Base-by-base conservation (phyloP, 768 basidiomycete genomes). In the Terana coerulea region DNA sequence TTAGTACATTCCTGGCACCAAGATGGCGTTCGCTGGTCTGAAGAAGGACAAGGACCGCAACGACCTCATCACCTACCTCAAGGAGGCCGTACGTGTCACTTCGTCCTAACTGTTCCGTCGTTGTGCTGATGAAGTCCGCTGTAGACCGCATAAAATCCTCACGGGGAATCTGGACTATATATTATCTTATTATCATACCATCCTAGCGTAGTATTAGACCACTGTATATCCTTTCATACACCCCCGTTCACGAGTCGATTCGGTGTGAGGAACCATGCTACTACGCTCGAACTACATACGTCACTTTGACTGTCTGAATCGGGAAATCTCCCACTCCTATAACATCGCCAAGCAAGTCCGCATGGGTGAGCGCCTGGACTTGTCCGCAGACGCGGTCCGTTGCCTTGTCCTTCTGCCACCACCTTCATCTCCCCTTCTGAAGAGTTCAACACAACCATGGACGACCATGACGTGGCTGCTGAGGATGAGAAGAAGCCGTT, bases 1-100 rank as follows among this genome's bases (percentile, higher is more conserved):
- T 5, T 53, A 91, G 88, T 94, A 93, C 75, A 95, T 95, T 59
- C 91, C 91, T 33, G 94, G 95, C 42, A 97, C 95, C 45, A 97
- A 95, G 77, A 98, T 98, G 95, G 95, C 94, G 52, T 98, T 97
- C 62, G 93, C 94, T 59, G 95, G 95, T 64, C 74, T 98, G 68
- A 98, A 98, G 86, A 98, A 98, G 83, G 91, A 91, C 9, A 92
- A 94, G 80, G 95, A 98, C 70, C 86, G 95, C 74, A 89, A 84
- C 67, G 95, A 98, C 74, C 84, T 98, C 63, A 80, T 98, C 64
- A 83, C 93, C 52, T 83, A 77, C 67, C 76, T 95, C 62, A 89
- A 89, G 77, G 80, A 84, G 46, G 65, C 80, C 49, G 89, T 90
- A 64, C 56, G 86, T 75, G 3, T 43, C 33, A n/a, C 15, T 30